These are phyloP conservation scores for Apiospora pterosperma DNA, from an alignment of 2,329 filamentous ascomycete genomes.

Conservation along the genomic window DNA sequence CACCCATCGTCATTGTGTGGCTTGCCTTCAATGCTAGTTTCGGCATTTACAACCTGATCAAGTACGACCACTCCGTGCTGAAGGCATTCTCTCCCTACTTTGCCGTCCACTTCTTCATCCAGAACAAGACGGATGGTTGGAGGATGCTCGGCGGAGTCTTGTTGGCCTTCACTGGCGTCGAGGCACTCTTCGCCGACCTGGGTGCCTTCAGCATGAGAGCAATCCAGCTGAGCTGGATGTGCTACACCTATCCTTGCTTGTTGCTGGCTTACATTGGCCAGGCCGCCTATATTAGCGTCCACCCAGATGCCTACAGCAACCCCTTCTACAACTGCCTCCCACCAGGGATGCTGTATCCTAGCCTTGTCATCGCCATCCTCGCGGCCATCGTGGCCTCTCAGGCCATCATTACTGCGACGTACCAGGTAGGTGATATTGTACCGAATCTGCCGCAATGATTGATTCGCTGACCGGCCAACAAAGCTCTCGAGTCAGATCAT, in stretches of 20 bases:
- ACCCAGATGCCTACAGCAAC: constrained; percentile 60
- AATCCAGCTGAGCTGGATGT: constrained; percentile 71
- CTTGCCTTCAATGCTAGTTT: constrained; percentile 59
- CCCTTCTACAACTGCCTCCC: constrained; percentile 72
- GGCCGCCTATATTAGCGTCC: constrained; percentile 64
- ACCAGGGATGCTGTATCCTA: constrained; percentile 64
- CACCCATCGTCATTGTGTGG: constrained; percentile 66
- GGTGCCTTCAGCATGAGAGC: constrained; percentile 70
- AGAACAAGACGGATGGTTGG: constrained; percentile 60
- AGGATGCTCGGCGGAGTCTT: constrained; percentile 66
- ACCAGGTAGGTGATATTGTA: constrained; percentile 46
- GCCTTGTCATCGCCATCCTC: constrained; percentile 64
- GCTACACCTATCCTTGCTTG: constrained; percentile 64
- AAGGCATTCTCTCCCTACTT: constrained; percentile 57
- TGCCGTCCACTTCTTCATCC: constrained; percentile 57
- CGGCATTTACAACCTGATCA: constrained; percentile 60
- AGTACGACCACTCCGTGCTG: constrained; percentile 50
- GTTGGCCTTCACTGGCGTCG: constrained; percentile 74
- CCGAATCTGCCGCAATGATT: neutral
- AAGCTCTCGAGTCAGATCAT: constrained; percentile 47
- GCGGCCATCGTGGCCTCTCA: constrained; percentile 75
- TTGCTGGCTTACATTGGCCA: constrained; percentile 68
- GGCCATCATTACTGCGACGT: constrained; percentile 73
- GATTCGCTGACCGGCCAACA: neutral
- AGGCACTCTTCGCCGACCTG: constrained; percentile 74